Conservation (phyloP, 1,139 yeast genomes). For the Scheffersomyces lignicola region DNA sequence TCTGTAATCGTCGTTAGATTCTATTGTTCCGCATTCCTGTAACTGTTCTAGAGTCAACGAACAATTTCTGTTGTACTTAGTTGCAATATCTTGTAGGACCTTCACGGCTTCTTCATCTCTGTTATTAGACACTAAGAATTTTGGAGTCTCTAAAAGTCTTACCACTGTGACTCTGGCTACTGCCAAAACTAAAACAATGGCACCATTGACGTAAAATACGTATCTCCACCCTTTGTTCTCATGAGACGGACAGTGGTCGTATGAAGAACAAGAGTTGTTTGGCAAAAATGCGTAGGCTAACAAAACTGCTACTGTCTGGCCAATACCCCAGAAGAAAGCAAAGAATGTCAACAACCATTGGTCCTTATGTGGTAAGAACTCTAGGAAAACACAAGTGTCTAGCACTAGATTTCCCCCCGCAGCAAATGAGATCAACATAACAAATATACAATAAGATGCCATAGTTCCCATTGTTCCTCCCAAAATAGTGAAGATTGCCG, state of each 20-base stretch:
- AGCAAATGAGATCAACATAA: slow-evolving; percentile 45
- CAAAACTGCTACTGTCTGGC: slow-evolving; percentile 56
- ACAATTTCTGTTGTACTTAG: slow-evolving; percentile 40
- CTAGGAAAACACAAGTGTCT: slow-evolving; percentile 61
- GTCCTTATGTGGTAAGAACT: slow-evolving; percentile 52
- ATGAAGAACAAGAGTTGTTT: slow-evolving; percentile 41
- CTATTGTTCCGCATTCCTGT: slow-evolving; percentile 42
- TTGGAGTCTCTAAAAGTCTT: slow-evolving; percentile 56
- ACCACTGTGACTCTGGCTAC: slow-evolving; percentile 46
- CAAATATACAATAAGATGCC: slow-evolving; percentile 51
- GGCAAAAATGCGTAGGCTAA: slow-evolving; percentile 59
- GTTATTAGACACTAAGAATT: slow-evolving; percentile 51
- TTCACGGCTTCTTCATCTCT: slow-evolving; percentile 52
- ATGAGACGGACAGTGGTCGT: slow-evolving; percentile 41
- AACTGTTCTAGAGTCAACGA: slow-evolving; percentile 48
- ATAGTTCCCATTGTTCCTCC: slow-evolving; percentile 52
- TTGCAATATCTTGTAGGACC: slow-evolving; percentile 37
- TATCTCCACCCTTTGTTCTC: slow-evolving; percentile 64
- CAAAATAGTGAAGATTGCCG: slow-evolving; percentile 52
- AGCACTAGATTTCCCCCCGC: slow-evolving; percentile 64
- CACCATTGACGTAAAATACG: slow-evolving; percentile 54
- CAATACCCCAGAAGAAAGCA: slow-evolving; percentile 66
- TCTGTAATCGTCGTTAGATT: slow-evolving; percentile 24
- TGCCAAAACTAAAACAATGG: slow-evolving; percentile 51
- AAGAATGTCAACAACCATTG: slow-evolving; percentile 56